Percentiles rank a stretch among this genome's conserved stretches.
Conservation (phyloP, 1,284 basidiomycete species). For the Anthracocystis walkeri region DNA sequence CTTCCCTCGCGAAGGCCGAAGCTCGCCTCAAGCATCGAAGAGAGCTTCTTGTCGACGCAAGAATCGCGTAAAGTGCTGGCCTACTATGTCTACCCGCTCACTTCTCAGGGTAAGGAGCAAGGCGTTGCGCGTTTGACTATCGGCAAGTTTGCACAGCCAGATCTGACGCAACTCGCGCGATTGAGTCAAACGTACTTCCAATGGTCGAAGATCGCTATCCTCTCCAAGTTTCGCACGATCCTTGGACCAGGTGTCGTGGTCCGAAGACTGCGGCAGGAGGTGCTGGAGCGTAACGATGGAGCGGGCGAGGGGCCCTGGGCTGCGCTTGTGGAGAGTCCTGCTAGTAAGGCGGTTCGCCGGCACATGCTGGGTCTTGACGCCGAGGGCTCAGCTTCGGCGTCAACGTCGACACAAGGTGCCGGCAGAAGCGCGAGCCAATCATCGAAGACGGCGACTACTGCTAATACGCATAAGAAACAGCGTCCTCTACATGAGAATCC, state of each 20-base stretch:
- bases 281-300: slow-evolving; percentile 19
- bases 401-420: neutral
- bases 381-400: neutral
- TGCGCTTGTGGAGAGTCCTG: slow-evolving; percentile 38
- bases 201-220: slow-evolving; percentile 28
- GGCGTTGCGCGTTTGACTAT: neutral
- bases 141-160: slow-evolving; percentile 7
- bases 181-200: slow-evolving; percentile 28
- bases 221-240: slow-evolving; percentile 33
- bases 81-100: slow-evolving; percentile 47
- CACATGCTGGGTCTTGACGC: slow-evolving; percentile 9
- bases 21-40: slow-evolving; percentile 39
- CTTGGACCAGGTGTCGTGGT: slow-evolving; percentile 30
- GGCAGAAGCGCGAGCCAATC: neutral
- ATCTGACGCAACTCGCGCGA: slow-evolving; percentile 19
- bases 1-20: slow-evolving; percentile 35
- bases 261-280: slow-evolving; percentile 31
- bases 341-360: slow-evolving; percentile 24
- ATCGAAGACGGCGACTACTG: neutral
- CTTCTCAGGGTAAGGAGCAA: slow-evolving; percentile 11
- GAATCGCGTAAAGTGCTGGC: slow-evolving; percentile 36
- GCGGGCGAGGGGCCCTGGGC: slow-evolving; percentile 33
- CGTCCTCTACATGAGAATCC: slow-evolving; percentile 31
- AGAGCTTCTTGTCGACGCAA: slow-evolving; percentile 27
- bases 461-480: slow-evolving; percentile 13